Evolutionary conservation across 768 basidiomycete species (phyloP), one percentile per base, ranked within the genome.

Genomic region (Hericium erinaceus): DNA sequence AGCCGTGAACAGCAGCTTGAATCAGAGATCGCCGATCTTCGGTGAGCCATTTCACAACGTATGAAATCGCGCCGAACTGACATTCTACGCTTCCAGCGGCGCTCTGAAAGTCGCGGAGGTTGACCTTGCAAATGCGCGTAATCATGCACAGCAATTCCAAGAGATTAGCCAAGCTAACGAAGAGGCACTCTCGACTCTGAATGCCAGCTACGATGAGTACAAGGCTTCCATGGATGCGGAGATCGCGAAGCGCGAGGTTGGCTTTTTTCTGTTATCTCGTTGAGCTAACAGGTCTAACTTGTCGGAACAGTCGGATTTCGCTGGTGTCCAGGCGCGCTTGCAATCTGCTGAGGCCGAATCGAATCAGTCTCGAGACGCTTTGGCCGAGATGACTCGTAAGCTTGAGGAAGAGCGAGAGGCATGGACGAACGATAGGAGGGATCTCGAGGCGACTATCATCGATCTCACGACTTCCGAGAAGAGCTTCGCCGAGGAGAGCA

Each of bases 111-210:
- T 89, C 2, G 77, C 85, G 2, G 84, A 93, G 68, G 78, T 89
- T 22, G 92, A 93, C 62, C 78, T 92, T 39, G 76, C 82, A 10
- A 74, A 81, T 18, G 85, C 90, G 1, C 79, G 80, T 56, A 80
- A 72, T 48, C 89, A 92, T 65, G 84, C 87, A 28, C 80, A 87
- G 58, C 92, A 94, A 68, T 94, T 87, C 80, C 81, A 89, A 66
- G 84, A 88, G 61, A 93, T 95, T 63, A 87, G 87, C 60, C 81
- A 85, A 65, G 87, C 89, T 0, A 92, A 80, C 64, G 92, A 94
- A 68, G 79, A 79, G 60, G 89, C 91, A 9, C 74, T 95, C 7
- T 75, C 80, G 28, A 79, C 80, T 37, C 70, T 93, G 46, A 90
- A 84, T 57, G 64, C 74, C 0, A 91, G 88, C 0, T 84, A 85